Evolutionary conservation across 129 eudicot genomes (phyloP).

Genomic region (Apium graveolens): DNA sequence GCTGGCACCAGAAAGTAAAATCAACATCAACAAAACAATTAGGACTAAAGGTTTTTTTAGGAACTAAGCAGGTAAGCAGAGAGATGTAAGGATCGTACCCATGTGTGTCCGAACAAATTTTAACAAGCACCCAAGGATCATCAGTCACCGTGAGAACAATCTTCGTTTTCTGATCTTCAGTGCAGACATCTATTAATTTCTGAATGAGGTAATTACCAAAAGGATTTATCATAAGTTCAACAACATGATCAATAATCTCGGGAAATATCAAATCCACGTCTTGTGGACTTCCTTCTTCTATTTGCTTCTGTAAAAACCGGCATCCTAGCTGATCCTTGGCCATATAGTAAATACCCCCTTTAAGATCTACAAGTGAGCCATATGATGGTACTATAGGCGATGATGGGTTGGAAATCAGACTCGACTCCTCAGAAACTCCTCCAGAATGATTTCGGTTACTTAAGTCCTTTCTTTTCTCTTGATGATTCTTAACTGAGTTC

Average conservation of each 20-base stretch:
- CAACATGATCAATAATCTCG: conserved; percentile 44
- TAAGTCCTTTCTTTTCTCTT: conserved; percentile 12
- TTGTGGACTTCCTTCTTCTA: conserved; percentile 42
- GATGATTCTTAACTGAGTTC: not conserved
- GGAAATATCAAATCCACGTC: conserved; percentile 50
- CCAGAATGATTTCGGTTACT: conserved; percentile 9
- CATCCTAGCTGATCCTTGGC: conserved; percentile 80
- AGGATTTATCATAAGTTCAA: conserved; percentile 56
- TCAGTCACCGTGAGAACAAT: conserved; percentile 43
- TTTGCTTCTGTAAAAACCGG: conserved; percentile 50
- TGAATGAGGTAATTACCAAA: conserved; percentile 80
- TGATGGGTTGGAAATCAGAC: conserved; percentile 17
- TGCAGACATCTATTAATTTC: conserved; percentile 56
- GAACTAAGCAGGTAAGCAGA: not conserved
- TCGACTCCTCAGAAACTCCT: conserved; percentile 20
- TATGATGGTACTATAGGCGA: conserved; percentile 14
- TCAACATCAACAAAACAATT: conserved; percentile 1
- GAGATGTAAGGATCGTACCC: conserved; percentile 35
- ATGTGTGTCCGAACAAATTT: conserved; percentile 45
- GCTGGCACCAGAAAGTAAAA: conserved; percentile 29
- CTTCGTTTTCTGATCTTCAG: conserved; percentile 59
- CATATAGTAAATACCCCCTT: conserved; percentile 30
- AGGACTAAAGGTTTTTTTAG: not conserved
- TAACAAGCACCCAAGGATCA: conserved; percentile 43
- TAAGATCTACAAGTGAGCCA: conserved; percentile 28